phyloP scores from a whole-genome alignment of 768 basidiomycete genomes.

The Cubamyces lactineus region DNA sequence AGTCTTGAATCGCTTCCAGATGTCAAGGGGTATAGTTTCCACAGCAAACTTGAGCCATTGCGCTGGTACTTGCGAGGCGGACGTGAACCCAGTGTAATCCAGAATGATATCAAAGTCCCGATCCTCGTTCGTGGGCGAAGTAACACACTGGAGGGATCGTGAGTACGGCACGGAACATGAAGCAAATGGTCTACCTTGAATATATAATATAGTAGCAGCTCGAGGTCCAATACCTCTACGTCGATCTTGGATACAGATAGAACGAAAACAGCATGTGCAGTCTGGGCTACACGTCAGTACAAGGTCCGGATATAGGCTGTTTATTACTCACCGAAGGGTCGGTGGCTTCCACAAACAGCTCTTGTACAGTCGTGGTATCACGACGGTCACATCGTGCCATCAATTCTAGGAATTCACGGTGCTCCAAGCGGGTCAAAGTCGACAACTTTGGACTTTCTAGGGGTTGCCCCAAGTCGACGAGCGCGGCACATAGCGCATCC shows the following conservation, averaged over 20 bases:
- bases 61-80: slow-evolving; percentile 76
- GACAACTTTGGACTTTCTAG: slow-evolving; percentile 70
- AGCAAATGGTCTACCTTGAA: slow-evolving; percentile 58
- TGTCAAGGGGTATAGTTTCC: slow-evolving; percentile 73
- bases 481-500: slow-evolving; percentile 76
- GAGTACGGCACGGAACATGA: background rate
- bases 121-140: slow-evolving; percentile 48
- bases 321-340: slow-evolving; percentile 2
- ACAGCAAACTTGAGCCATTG: slow-evolving; percentile 81
- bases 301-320: background rate
- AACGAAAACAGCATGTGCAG: slow-evolving; percentile 57
- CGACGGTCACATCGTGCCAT: slow-evolving; percentile 66
- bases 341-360: slow-evolving; percentile 63
- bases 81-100: slow-evolving; percentile 80
- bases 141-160: slow-evolving; percentile 48
- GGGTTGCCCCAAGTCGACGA: slow-evolving; percentile 78
- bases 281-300: slow-evolving; percentile 32
- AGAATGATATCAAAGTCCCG: slow-evolving; percentile 71
- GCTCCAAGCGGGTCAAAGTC: slow-evolving; percentile 47
- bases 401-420: slow-evolving; percentile 68
- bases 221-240: slow-evolving; percentile 78
- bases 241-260: slow-evolving; percentile 71
- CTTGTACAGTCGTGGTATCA: slow-evolving; percentile 61
- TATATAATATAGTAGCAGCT: slow-evolving; percentile 76
- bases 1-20: slow-evolving; percentile 60